Evolutionary conservation across 139 green algal genomes (phyloP).

Genomic region (Chlamydomonas eustigma): DNA sequence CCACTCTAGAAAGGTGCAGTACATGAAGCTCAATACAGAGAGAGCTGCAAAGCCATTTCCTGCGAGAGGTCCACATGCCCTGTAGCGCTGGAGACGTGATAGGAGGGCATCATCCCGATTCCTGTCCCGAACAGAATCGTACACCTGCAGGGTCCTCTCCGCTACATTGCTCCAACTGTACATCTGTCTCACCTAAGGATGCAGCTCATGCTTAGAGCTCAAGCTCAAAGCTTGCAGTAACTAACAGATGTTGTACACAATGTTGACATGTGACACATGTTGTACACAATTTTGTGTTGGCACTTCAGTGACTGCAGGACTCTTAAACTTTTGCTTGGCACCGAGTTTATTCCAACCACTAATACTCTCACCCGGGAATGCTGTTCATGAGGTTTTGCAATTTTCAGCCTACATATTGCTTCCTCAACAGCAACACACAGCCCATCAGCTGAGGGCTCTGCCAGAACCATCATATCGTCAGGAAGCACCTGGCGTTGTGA

Average conservation of each 20-base stretch:
- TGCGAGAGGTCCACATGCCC: conserved; percentile 57
- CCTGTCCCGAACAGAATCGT: conserved; percentile 39
- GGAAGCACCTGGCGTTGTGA: neutral
- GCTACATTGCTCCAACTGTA: neutral
- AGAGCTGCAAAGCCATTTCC: conserved; percentile 32
- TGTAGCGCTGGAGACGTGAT: conserved; percentile 44
- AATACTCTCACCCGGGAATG: neutral
- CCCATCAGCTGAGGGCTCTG: neutral
- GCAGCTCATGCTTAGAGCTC: too few species aligned
- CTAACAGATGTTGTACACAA: too few species aligned
- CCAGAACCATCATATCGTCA: neutral
- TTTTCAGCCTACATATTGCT: neutral
- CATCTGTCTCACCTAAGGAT: conserved; percentile 68
- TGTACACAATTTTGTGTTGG: too few species aligned
- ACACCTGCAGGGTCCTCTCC: neutral
- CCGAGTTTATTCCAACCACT: too few species aligned
- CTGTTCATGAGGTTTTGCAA: neutral
- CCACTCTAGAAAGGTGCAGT: neutral
- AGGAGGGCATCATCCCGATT: conserved; percentile 29
- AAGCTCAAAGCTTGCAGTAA: too few species aligned
- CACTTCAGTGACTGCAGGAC: too few species aligned
- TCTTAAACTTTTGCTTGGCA: too few species aligned
- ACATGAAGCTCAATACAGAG: neutral
- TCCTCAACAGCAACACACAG: neutral
- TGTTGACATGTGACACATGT: too few species aligned